A percentile compares a stretch with the other conserved stretches of the same genome.
phyloP scores from a whole-genome alignment of 179 eudicot genomes.

The Corrigiola litoralis region DNA sequence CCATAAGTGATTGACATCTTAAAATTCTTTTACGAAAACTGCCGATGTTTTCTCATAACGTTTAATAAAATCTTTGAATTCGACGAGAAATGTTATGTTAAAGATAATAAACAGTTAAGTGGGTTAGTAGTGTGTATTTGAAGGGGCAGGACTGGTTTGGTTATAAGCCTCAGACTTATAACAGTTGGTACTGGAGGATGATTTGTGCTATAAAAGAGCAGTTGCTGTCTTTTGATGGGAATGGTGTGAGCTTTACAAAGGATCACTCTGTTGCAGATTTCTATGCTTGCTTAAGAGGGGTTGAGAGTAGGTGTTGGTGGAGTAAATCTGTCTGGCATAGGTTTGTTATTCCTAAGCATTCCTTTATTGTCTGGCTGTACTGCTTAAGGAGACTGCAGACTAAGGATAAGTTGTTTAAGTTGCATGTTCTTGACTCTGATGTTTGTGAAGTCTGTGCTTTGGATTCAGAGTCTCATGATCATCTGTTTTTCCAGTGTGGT shows the following conservation, averaged over 20 bases:
- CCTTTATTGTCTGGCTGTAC: background rate
- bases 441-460: background rate
- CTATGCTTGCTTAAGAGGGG: too few species aligned
- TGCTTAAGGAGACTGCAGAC: background rate
- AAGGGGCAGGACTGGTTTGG: background rate
- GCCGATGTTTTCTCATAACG: too few species aligned
- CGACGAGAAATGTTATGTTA: too few species aligned
- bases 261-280: background rate
- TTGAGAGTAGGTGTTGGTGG: background rate
- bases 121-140: background rate
- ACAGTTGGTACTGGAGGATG: background rate
- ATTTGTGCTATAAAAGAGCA: background rate
- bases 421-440: background rate
- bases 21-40: too few species aligned
- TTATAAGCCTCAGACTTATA: background rate
- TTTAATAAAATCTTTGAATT: too few species aligned
- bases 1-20: too few species aligned
- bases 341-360: background rate
- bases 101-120: too few species aligned
- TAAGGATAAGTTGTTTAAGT: background rate
- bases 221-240: background rate
- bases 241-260: too few species aligned
- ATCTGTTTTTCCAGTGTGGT: background rate
- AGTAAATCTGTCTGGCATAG: background rate
- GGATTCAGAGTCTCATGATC: background rate